phyloP scores from a whole-genome alignment of 192 early-diverging fungal genomes.

The Backusella macrospora region DNA sequence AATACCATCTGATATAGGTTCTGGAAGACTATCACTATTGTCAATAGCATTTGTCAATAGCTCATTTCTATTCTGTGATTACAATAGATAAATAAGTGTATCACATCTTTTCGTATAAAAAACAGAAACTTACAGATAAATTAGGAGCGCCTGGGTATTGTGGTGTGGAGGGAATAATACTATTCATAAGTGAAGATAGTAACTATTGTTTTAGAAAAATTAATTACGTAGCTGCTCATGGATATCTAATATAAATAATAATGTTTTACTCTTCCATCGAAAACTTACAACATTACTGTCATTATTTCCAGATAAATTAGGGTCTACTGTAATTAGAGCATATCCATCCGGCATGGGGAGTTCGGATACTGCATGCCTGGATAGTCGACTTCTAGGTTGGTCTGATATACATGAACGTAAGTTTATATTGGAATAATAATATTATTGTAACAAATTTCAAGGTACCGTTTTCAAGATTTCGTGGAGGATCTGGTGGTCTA shows the following conservation, averaged over 20 bases:
- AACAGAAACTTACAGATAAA: background rate
- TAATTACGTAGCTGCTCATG: too few relatives aligned
- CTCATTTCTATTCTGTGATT: slow-evolving; percentile 3
- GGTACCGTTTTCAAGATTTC: slow-evolving; percentile 14
- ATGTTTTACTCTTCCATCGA: background rate
- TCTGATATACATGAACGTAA: slow-evolving; percentile 6
- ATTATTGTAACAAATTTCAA: background rate
- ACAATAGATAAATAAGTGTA: background rate
- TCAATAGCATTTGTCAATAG: background rate
- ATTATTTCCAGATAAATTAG: slow-evolving; percentile 5
- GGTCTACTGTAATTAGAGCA: background rate
- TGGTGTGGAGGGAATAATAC: background rate
- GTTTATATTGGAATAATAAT: slow-evolving; percentile 6
- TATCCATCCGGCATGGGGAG: slow-evolving; percentile 8
- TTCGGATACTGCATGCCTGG: background rate
- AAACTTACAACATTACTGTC: slow-evolving; percentile 2
- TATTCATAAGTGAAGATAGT: background rate
- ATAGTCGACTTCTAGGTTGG: slow-evolving; percentile 6
- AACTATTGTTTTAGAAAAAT: background rate
- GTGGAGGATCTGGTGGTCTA: slow-evolving; percentile 4
- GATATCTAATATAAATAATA: background rate
- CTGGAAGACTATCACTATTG: background rate
- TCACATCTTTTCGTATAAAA: background rate
- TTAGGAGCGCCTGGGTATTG: background rate
- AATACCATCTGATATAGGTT: background rate